Base-by-base conservation (phyloP, 495 filamentous ascomycete species). In the Xylaria scruposa region DNA sequence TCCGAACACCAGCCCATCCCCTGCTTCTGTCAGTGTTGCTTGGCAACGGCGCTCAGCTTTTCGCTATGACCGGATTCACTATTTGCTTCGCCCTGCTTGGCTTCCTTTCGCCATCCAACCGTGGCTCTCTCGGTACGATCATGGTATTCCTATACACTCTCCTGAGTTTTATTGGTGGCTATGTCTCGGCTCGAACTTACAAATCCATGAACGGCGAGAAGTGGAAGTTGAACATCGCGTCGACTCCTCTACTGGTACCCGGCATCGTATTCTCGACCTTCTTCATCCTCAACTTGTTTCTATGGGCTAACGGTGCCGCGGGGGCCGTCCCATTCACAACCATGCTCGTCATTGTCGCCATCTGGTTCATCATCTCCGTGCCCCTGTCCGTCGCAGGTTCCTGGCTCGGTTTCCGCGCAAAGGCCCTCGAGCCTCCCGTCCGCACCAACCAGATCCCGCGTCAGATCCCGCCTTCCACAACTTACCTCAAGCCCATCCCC, bases 401-500 rank as follows among this genome's bases (percentile, higher is more conserved):
- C 73, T 99, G 97, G 97, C 75, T 98, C 56, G 96, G 93, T 61
- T 98, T 99, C 87, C 82, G 83, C 47, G 82, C 86, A 40, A 70
- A 90, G 79, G 78, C 87, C 4, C 83, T 95, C 64, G 86, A 93
- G 70, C 84, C 93, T 8, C 96, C 96, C 0, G 94, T 96, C 70
- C 94, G 94, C 78, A 97, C 94, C 63, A 99, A 99, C 86, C 96
- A 98, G 78, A 99, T 99, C 70, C 96, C 96, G 0, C 92, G 96
- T 54, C 96, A 99, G 83, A 95, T 99, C 58, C 95, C 96, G 40
- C 93, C 92, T 2, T 86, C 91, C 61, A 86, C 88, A 17, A 93
- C 89, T 3, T 97, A 95, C 75, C 89, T 98, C 36, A 90, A 92
- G 64, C 92, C 93, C 0, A 83, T 97, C 13, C 95, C 95, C 0